Evolutionary conservation across 108 stramenopile species (phyloP).

Genomic region (Thalassiosira profunda): DNA sequence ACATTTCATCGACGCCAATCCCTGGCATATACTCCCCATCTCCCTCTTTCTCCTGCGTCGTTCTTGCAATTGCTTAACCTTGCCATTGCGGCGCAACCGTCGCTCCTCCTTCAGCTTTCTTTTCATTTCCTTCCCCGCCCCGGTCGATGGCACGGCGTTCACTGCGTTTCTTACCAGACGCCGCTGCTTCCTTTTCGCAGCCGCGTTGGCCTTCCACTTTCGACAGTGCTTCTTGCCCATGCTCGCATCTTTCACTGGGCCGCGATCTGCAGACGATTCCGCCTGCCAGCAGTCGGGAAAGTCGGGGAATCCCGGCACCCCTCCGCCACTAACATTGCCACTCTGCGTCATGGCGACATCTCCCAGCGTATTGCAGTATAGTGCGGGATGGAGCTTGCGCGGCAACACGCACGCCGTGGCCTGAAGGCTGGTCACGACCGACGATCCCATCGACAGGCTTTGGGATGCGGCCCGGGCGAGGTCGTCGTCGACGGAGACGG

Average conservation of each 20-base stretch:
- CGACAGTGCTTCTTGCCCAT: background rate
- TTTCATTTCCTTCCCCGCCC: conserved; percentile 15
- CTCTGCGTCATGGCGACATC: too few species aligned
- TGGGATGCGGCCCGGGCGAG: conserved; percentile 13
- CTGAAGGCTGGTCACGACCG: conserved; percentile 13
- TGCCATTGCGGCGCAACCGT: conserved; percentile 11
- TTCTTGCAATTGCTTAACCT: conserved; percentile 10
- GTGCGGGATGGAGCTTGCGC: conserved; percentile 17
- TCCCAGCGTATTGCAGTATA: conserved; percentile 29
- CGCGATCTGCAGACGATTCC: conserved; percentile 7
- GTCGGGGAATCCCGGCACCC: conserved; percentile 56
- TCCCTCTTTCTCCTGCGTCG: conserved; percentile 14
- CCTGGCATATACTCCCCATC: conserved; percentile 16
- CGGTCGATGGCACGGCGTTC: background rate
- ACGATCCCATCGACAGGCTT: conserved; percentile 24
- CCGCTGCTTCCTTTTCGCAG: background rate
- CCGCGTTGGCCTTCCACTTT: background rate
- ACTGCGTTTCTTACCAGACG: conserved; percentile 7
- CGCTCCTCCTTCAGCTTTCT: conserved; percentile 6
- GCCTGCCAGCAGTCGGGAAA: conserved; percentile 52
- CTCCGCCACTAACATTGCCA: background rate
- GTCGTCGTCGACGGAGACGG: conserved; percentile 29
- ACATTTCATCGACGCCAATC: conserved; percentile 9
- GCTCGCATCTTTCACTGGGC: background rate
- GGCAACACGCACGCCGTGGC: conserved; percentile 18